Evolutionary conservation across 2,329 filamentous ascomycete species (phyloP), one percentile per base, ranked within the genome.

Genomic region (Cercospora berteroae): DNA sequence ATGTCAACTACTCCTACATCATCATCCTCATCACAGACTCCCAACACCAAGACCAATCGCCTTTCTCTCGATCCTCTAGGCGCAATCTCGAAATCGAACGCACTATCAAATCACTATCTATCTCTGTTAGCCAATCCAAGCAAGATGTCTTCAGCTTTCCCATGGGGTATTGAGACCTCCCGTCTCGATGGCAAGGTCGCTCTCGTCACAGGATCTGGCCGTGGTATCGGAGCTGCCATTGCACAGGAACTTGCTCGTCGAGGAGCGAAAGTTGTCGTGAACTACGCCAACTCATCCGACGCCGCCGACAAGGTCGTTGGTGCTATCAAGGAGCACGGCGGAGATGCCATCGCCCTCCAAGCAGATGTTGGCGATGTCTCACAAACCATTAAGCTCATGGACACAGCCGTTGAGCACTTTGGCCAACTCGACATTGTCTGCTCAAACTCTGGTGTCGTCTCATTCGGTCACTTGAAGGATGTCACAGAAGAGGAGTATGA

Each of bases 371-470:
- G 86, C 71, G 82, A 90, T 68, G 85, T 90, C 56, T 78, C 84
- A 67, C 83, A 91, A 79, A 91, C 88, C 71, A 83, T 85, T 64
- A 79, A 80, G 67, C 81, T 92, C 72, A 90, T 92, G 81, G 83
- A 86, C 66, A 79, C 89, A 75, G 88, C 88, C 63, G 82, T 88
- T 70, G 80, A 81, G 72, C 82, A 86, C 78, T 92, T 88, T 76
- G 89, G 89, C 78, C 84, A 87, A 78, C 83, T 91, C 75, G 83
- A 91, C 80, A 89, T 91, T 73, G 89, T 89, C 75, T 87, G 86
- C 83, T 90, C 87, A 76, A 91, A 91, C 83, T 87, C 86, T 56
- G 89, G 84, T 71, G 84, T 85, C 64, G 83, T 85, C 39, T 82
- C 81, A 55, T 85, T 85, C 76, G 83, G 83, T 67, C 83, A 85